Base-by-base conservation (phyloP, 331 rosid genomes). In the Cydonia oblonga region DNA sequence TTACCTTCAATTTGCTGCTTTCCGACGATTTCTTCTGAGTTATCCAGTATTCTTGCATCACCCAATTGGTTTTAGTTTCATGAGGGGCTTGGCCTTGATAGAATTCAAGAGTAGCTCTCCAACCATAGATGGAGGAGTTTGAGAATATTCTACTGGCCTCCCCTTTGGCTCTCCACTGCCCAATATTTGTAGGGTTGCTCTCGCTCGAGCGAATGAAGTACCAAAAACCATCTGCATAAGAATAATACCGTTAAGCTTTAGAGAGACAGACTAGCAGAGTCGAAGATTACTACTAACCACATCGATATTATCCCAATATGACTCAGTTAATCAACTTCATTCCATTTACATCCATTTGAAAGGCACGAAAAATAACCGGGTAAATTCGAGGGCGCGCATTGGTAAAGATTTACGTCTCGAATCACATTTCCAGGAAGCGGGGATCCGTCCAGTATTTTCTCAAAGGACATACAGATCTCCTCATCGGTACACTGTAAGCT, bases 101-200 rank as follows among this genome's bases (percentile, higher is more conserved):
- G 62, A 70, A 74, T 63, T 76, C 84, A 24, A 76, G 51, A 0
- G 84, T 82, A 64, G 74, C 24, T 67, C 62, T 76, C 84, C 77
- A 77, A 13, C 82, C 77, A 51, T 65, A 65, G 70, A 64, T 24
- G 9, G 0, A 32, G 58, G 76, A 67, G 68, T 67, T 16, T 18
- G 81, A 71, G 64, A 25, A 76, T 72, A 76, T 46, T 24, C 65
- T 33, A 51, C 26, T 25, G 13, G 77, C 69, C 63, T 52, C 81
- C 22, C 78, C 77, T 30, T 58, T 73, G 14, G 57, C 19, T 59
- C 52, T 85, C 88, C 86, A 85, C 71, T n/a, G 26, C 52, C 88
- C 84, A 22, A 6, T 15, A 46, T 29, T 63, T 5, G 74, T 52
- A 60, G 65, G 53, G 19, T 44, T 75, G 26, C 61, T 64, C 40